Conservation (phyloP, 257 asterid genomes). For the Coffea canephora region DNA sequence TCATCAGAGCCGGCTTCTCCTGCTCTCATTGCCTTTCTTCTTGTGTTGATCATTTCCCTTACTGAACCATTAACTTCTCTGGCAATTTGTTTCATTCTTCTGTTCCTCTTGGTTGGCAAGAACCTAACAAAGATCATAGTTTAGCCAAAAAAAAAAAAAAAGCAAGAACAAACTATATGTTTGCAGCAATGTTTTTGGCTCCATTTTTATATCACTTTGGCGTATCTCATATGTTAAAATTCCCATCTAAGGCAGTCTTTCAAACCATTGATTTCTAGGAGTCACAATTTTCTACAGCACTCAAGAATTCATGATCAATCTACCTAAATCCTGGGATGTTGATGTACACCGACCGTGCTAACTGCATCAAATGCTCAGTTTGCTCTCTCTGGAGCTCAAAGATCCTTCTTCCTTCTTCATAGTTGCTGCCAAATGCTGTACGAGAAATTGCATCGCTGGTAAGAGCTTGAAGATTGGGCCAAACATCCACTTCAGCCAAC, state of each 20-base stretch:
- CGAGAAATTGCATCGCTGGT: constrained; percentile 20
- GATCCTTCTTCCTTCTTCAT: constrained; percentile 22
- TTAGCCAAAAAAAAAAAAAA: background rate
- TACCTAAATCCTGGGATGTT: background rate
- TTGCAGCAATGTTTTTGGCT: no score
- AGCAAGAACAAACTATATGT: background rate
- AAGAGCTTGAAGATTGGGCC: constrained; percentile 23
- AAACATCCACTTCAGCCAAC: constrained; percentile 11
- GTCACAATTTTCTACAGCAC: no score
- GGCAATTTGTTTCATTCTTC: background rate
- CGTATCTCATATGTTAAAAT: no score
- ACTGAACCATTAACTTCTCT: background rate
- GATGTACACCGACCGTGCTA: background rate
- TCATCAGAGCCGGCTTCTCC: background rate
- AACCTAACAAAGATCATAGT: background rate
- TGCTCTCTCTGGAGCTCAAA: constrained; percentile 29
- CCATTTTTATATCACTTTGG: no score
- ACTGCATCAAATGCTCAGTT: background rate
- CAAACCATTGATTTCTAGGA: background rate
- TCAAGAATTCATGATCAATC: no score
- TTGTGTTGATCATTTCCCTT: constrained; percentile 1
- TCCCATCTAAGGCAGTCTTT: no score
- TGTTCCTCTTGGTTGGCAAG: constrained; percentile 9
- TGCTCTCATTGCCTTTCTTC: background rate
- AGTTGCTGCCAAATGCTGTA: constrained; percentile 26